phyloP scores from a whole-genome alignment of 163 green algal genomes.

The Volvox carteri region DNA sequence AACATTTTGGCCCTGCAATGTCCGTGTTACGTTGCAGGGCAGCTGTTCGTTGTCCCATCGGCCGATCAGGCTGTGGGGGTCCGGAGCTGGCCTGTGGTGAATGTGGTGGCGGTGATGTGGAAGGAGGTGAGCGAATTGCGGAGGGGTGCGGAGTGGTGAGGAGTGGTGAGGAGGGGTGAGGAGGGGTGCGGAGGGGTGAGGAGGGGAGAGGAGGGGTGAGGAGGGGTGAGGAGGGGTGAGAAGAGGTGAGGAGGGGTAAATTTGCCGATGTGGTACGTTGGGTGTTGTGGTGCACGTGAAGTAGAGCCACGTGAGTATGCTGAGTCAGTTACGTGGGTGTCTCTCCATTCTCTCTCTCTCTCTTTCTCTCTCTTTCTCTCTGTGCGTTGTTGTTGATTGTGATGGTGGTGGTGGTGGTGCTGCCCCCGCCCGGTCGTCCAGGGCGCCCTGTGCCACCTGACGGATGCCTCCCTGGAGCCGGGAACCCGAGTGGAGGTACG shows the following conservation, averaged over 20 bases:
- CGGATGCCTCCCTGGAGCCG: conserved; percentile 7
- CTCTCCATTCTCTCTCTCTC: not conserved
- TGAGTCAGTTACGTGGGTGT: not conserved
- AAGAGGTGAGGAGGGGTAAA: too few relatives aligned
- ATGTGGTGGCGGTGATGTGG: conserved; percentile 11
- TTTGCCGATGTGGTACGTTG: too few relatives aligned
- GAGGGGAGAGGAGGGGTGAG: too few relatives aligned
- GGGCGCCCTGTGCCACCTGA: conserved; percentile 27
- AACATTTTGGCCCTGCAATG: too few relatives aligned
- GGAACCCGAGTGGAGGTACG: not conserved
- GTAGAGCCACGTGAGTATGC: not conserved
- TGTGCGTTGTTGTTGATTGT: not conserved
- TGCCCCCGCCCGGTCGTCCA: not conserved
- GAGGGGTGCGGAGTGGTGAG: too few relatives aligned
- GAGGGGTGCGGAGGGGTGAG: too few relatives aligned
- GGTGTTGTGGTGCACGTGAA: too few relatives aligned
- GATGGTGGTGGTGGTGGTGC: not conserved
- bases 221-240: too few relatives aligned
- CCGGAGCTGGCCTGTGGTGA: not conserved
- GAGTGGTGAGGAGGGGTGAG: too few relatives aligned
- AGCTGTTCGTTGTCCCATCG: not conserved
- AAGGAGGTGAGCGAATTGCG: conserved; percentile 26
- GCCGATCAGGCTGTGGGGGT: not conserved
- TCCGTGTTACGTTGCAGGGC: too few relatives aligned
- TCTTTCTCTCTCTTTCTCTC: not conserved